Evolutionary conservation across 2,329 filamentous ascomycete genomes (phyloP).

Genomic region (Fusarium tanahbumbuense): DNA sequence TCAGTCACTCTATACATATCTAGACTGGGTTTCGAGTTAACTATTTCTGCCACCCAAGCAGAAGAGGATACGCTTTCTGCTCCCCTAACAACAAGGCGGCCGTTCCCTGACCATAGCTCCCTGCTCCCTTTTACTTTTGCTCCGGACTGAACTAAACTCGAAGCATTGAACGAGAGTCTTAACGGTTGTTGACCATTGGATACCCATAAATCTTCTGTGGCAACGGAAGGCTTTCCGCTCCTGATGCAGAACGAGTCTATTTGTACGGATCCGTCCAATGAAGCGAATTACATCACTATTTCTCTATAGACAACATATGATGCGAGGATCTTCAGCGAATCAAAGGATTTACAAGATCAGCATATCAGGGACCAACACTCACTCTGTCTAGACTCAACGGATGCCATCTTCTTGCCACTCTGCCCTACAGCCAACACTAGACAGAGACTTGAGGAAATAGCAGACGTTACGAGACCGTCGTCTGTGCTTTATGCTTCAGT

Average conservation of each 20-base stretch:
- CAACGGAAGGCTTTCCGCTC: neutral
- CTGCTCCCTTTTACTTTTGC: neutral
- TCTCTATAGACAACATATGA: neutral
- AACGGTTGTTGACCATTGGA: conserved; percentile 1
- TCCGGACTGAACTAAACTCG: conserved; percentile 1
- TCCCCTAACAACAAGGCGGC: neutral
- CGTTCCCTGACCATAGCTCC: conserved; percentile 21
- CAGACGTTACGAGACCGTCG: conserved; percentile 8
- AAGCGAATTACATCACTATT: neutral
- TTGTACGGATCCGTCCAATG: conserved; percentile 12
- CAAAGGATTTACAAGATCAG: neutral
- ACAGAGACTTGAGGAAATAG: conserved; percentile 11
- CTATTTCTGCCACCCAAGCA: neutral
- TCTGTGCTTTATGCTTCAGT: conserved; percentile 11
- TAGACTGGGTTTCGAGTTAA: fast-evolving
- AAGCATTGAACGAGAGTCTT: conserved; percentile 2
- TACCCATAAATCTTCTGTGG: neutral
- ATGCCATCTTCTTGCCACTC: conserved; percentile 2
- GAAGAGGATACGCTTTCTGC: neutral
- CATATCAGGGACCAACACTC: conserved; percentile 5
- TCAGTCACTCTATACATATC: neutral
- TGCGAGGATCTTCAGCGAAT: neutral
- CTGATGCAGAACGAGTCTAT: neutral
- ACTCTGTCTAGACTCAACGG: neutral
- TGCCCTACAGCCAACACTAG: conserved; percentile 3